These are phyloP conservation scores for Diaporthe eres DNA, from an alignment of 2,329 filamentous ascomycete species.

Conservation along the genomic window DNA sequence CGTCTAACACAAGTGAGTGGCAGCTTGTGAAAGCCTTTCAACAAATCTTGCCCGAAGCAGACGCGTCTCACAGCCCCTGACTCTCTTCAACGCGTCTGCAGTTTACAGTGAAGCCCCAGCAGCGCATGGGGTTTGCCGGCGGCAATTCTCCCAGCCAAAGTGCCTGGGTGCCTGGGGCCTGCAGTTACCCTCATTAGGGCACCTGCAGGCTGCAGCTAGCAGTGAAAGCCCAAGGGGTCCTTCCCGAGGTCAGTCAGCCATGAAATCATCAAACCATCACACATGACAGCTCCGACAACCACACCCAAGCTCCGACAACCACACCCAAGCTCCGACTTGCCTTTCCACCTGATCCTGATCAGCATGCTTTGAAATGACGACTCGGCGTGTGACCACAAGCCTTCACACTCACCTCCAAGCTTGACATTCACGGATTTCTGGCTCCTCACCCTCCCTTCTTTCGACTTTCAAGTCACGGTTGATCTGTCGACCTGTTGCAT, in stretches of 20 bases:
- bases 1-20: neutral
- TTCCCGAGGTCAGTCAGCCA: constrained; percentile 8
- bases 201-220: constrained; percentile 25
- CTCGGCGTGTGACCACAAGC: neutral
- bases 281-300: constrained; percentile 19
- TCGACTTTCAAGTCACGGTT: neutral
- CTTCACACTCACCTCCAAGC: neutral
- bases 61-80: constrained; percentile 26
- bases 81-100: constrained; percentile 8
- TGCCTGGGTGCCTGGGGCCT: constrained; percentile 6
- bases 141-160: constrained; percentile 1
- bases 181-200: neutral
- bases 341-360: constrained; percentile 27
- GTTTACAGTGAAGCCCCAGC: constrained; percentile 1
- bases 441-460: neutral
- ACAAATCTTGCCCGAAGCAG: neutral
- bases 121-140: constrained; percentile 19
- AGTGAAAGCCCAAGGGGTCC: neutral
- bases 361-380: constrained; percentile 3
- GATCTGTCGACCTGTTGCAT: constrained; percentile 29
- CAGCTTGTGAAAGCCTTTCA: constrained; percentile 14
- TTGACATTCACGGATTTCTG: too few relatives aligned
- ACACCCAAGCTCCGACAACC: neutral
- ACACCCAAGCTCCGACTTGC: neutral
- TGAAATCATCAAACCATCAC: constrained; percentile 14